A percentile compares a stretch with the other conserved stretches of the same genome.
These are phyloP conservation scores for Phytophthora quininea DNA, from an alignment of 352 stramenopile species.

Conservation along the genomic window DNA sequence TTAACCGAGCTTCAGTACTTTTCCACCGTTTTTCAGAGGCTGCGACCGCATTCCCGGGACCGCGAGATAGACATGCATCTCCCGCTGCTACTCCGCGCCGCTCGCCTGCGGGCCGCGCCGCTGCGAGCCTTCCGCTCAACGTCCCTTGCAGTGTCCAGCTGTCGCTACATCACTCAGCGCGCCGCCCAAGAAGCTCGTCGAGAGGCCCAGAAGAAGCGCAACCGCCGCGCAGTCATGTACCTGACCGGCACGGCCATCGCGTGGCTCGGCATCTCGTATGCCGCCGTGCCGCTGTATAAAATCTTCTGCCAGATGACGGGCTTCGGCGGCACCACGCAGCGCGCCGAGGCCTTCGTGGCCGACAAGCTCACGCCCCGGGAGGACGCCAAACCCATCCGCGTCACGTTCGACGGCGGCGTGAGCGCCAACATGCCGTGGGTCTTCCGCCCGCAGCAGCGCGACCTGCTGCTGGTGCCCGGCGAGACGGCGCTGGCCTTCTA, in stretches of 20 bases:
- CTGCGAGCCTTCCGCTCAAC: slow-evolving; percentile 16
- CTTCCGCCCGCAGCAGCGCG: slow-evolving; percentile 95
- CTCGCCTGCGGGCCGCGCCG: slow-evolving; percentile 21
- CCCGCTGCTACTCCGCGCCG: slow-evolving; percentile 26
- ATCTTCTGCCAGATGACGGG: slow-evolving; percentile 99
- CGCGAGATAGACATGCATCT: slow-evolving; percentile 41
- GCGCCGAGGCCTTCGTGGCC: slow-evolving; percentile 73
- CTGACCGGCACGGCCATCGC: slow-evolving; percentile 92
- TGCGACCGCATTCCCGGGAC: slow-evolving; percentile 22
- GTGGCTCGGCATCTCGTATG: slow-evolving; percentile 95
- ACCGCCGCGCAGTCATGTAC: slow-evolving; percentile 94
- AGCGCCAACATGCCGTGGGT: slow-evolving; percentile 96
- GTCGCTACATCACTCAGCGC: slow-evolving; percentile 57
- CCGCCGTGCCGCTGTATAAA: slow-evolving; percentile 98
- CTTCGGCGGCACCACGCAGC: slow-evolving; percentile 95
- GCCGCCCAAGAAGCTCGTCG: slow-evolving; percentile 52
- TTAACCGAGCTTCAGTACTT: background rate
- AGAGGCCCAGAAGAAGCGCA: slow-evolving; percentile 82
- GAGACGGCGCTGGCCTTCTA: slow-evolving; percentile 99
- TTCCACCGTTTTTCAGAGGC: slow-evolving; percentile 11
- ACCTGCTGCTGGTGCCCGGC: slow-evolving; percentile 94
- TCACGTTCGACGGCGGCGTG: slow-evolving; percentile 97
- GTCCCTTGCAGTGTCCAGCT: slow-evolving; percentile 8
- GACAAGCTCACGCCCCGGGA: slow-evolving; percentile 91
- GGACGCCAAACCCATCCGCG: slow-evolving; percentile 92